phyloP scores from a whole-genome alignment of 2,329 filamentous ascomycete species.

The Colletotrichum somersetense region DNA sequence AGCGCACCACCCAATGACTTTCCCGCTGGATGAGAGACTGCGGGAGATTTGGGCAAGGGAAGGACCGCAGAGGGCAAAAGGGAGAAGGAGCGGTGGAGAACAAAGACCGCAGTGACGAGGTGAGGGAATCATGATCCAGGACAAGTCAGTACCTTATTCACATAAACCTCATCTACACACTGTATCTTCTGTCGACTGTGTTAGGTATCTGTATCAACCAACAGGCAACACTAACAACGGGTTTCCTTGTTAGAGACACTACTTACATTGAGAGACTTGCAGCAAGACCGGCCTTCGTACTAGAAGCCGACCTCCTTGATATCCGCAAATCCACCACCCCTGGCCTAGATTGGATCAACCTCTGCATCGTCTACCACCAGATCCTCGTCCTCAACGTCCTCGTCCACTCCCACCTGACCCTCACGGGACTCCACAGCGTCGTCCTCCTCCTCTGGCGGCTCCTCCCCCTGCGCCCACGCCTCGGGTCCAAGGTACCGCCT shows the following conservation, averaged over 20 bases:
- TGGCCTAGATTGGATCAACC: constrained; percentile 3
- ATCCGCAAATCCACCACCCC: too few relatives aligned
- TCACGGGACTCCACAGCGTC: neutral
- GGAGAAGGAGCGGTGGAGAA: neutral
- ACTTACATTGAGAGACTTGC: neutral
- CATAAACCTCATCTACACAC: neutral
- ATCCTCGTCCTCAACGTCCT: constrained; percentile 5
- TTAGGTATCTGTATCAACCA: neutral
- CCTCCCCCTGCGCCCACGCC: constrained; percentile 24
- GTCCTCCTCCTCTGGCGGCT: neutral
- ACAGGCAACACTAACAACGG: neutral
- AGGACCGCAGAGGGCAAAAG: neutral
- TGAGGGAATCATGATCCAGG: neutral
- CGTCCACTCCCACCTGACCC: neutral
- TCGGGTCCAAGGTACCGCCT: constrained; percentile 30
- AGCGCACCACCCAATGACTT: neutral
- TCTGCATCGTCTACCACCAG: constrained; percentile 33
- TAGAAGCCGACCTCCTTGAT: neutral
- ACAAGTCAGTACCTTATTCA: neutral
- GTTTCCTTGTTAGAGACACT: neutral
- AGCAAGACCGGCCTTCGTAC: too few relatives aligned
- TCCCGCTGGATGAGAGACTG: neutral
- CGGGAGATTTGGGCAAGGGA: neutral
- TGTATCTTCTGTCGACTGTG: neutral
- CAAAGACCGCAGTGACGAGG: neutral